A percentile compares a stretch with the other conserved stretches of the same genome.
These are phyloP conservation scores for Suillus paluster DNA, from an alignment of 768 basidiomycete species.

Conservation along the genomic window DNA sequence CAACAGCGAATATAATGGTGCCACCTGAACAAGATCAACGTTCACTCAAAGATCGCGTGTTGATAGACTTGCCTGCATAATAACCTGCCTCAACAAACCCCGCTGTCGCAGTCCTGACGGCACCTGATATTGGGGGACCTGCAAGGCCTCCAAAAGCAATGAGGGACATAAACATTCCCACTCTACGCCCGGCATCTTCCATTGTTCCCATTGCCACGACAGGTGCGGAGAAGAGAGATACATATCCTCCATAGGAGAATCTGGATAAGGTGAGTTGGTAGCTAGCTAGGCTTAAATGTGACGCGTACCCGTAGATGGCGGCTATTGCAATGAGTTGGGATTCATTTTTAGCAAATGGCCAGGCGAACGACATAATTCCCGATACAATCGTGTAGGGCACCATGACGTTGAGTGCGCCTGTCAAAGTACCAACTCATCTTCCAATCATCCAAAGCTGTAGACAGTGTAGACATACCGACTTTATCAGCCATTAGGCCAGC, in stretches of 20 bases:
- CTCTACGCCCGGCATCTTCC: conserved; percentile 64
- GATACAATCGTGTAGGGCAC: conserved; percentile 61
- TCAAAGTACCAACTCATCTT: neutral
- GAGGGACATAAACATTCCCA: conserved; percentile 67
- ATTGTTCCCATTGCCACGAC: conserved; percentile 63
- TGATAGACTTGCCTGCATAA: conserved; percentile 44
- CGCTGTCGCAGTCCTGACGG: conserved; percentile 57
- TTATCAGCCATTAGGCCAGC: conserved; percentile 60
- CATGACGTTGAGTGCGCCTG: conserved; percentile 73
- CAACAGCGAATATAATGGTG: conserved; percentile 45
- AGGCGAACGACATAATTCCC: conserved; percentile 63
- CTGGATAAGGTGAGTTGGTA: conserved; percentile 34
- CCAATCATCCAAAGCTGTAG: neutral
- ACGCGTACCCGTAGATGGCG: conserved; percentile 65
- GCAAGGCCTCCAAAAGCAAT: conserved; percentile 65
- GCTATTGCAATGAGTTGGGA: conserved; percentile 55
- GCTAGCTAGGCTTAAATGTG: neutral
- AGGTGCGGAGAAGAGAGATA: conserved; percentile 59
- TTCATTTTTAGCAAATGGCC: conserved; percentile 64
- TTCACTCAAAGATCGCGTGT: neutral
- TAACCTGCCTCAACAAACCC: conserved; percentile 41
- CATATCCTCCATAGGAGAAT: conserved; percentile 64
- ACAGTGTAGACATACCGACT: conserved; percentile 47
- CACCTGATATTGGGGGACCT: conserved; percentile 77
- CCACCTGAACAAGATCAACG: conserved; percentile 30